Percentiles rank a stretch among this genome's conserved stretches.
phyloP scores from a whole-genome alignment of 495 filamentous ascomycete genomes.

The Penicillium angulare region DNA sequence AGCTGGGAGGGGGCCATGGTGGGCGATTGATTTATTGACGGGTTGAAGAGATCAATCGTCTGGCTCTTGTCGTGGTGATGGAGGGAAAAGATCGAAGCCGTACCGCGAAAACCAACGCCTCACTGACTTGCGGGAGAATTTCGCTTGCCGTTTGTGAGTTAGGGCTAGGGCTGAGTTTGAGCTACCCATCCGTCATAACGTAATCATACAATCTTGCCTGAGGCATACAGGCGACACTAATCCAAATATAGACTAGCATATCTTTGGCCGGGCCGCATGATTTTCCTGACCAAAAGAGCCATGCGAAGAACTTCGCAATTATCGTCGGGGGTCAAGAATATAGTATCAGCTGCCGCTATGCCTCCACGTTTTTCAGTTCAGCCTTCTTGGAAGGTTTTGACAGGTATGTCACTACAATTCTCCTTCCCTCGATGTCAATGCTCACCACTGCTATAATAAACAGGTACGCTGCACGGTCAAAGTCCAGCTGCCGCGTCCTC shows the following conservation, averaged over 20 bases:
- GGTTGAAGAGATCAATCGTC: conserved; percentile 53
- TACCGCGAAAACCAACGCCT: conserved; percentile 31
- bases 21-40: conserved; percentile 56
- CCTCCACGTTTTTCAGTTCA: conserved; percentile 68
- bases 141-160: conserved; percentile 46
- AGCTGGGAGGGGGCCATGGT: conserved; percentile 94
- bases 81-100: conserved; percentile 37
- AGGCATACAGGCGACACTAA: background rate
- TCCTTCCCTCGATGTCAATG: conserved; percentile 1
- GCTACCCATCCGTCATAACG: conserved; percentile 1
- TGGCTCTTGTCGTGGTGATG: conserved; percentile 50
- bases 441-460: background rate
- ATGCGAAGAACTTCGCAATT: conserved; percentile 25
- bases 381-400: conserved; percentile 60
- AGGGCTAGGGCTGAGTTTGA: conserved; percentile 23
- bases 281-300: conserved; percentile 32
- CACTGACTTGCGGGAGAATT: conserved; percentile 33
- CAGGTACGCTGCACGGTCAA: conserved; percentile 35
- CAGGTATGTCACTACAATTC: conserved; percentile 46
- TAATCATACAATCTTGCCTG: conserved; percentile 4
- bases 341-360: conserved; percentile 50
- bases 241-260: conserved; percentile 29
- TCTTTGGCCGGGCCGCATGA: conserved; percentile 20
- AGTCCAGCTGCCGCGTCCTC: conserved; percentile 29
- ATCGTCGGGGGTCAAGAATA: conserved; percentile 13